Evolutionary conservation across 331 rosid genomes (phyloP).

Genomic region (Quercus phellos): DNA sequence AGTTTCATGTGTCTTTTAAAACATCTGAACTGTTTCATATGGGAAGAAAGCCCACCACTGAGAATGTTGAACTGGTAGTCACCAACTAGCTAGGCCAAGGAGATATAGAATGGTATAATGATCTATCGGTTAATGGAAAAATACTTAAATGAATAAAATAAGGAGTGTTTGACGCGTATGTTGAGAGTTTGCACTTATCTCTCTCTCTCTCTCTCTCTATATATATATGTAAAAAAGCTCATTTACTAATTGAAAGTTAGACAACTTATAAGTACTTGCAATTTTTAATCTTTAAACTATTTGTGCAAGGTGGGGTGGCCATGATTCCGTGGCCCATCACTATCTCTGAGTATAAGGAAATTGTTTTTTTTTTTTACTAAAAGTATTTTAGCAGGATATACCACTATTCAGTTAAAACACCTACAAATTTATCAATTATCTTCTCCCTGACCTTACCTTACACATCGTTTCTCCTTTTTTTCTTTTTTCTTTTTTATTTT

Average conservation of each 20-base stretch:
- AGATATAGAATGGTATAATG: not conserved
- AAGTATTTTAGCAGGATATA: not conserved
- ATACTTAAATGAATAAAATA: not conserved
- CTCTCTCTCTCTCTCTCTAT: too few species aligned
- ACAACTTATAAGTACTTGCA: not conserved
- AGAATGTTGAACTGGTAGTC: too few species aligned
- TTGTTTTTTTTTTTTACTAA: not conserved
- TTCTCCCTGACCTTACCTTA: not conserved
- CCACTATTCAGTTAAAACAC: not conserved
- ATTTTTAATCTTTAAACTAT: not conserved
- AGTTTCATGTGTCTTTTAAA: too few species aligned
- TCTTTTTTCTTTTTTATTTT: not conserved
- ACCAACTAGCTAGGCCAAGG: too few species aligned
- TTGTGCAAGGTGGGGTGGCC: not conserved
- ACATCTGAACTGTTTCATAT: too few species aligned
- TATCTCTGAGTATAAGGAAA: not conserved
- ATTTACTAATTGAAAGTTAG: not conserved
- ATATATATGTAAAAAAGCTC: not conserved
- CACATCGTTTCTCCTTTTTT: not conserved
- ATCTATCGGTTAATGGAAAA: not conserved
- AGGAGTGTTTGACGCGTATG: not conserved
- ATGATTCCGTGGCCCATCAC: not conserved
- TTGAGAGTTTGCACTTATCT: not conserved
- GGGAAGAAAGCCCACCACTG: too few species aligned
- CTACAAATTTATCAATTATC: not conserved